Evolutionary conservation across 768 basidiomycete genomes (phyloP), one percentile per base, ranked within the genome.

Genomic region (Lenzites betulinus): DNA sequence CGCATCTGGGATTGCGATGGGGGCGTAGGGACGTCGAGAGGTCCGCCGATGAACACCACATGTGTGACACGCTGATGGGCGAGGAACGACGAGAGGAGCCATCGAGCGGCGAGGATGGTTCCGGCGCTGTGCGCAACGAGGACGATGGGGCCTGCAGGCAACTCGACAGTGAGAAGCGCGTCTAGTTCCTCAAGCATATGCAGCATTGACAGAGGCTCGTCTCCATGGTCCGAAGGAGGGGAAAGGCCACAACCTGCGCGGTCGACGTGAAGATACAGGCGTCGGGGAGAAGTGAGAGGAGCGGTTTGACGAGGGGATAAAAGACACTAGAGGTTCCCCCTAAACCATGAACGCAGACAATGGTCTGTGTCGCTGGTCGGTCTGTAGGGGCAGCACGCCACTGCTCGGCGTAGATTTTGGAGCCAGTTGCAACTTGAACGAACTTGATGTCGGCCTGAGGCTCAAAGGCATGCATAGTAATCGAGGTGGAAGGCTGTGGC

Each of bases 121-220:
- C 60, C 51, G 9, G 46, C 55, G 44, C 50, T 57, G 25, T 56
- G 50, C 8, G 51, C 55, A 20, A 57, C 23, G 55, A 62, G 12
- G 38, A 56, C 30, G 15, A 54, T 36, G 28, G 36, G 59, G 5
- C 52, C 53, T 5, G 47, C 44, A 2, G 52, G 18, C 9, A 41
- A 22, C 9, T 54, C 38, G 15, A 46, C 13, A 4, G 46, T 20
- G 26, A 54, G 28, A 41, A 51, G 54, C 3, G 50, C 55, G 15
- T 57, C 60, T 0, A 57, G 35, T 25, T 55, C 60, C 15, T 50
- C 43, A 22, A 46, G 44, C 54, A 55, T 51, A 23, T 42, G 39
- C 42, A 41, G 9, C 20, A 47, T 7, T 1, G 46, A 51, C 23
- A 49, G 33, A 4, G 48, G 15, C 4, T 13, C 22, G 13, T 18